phyloP scores from a whole-genome alignment of 345 rosid species.

The Acer yangbiense region DNA sequence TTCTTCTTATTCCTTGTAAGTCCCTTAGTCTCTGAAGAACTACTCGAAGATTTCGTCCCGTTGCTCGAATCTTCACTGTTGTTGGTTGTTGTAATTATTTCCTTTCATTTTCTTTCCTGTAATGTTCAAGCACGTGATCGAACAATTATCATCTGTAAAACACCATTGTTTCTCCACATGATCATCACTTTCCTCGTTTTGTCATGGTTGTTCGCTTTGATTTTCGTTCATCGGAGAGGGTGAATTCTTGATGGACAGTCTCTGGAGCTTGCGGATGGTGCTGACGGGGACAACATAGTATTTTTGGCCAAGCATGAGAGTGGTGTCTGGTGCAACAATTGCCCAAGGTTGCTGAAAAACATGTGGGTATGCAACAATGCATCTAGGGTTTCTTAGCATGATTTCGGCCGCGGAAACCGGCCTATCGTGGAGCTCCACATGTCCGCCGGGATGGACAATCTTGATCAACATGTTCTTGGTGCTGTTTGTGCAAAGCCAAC shows the following conservation, averaged over 20 bases:
- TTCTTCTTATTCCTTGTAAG: constrained; percentile 7
- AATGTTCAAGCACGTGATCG: background rate
- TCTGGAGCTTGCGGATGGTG: constrained; percentile 54
- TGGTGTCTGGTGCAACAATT: constrained; percentile 45
- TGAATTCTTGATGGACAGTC: constrained; percentile 28
- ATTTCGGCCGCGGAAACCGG: constrained; percentile 48
- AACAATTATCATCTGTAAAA: constrained; percentile 27
- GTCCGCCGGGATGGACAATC: constrained; percentile 58
- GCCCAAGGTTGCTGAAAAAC: constrained; percentile 62
- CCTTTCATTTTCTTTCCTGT: constrained; percentile 5
- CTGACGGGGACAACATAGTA: constrained; percentile 50
- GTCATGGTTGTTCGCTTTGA: background rate
- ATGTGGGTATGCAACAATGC: constrained; percentile 43
- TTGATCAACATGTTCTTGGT: constrained; percentile 50
- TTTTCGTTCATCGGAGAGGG: background rate
- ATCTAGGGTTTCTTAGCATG: constrained; percentile 48
- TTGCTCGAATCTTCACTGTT: background rate
- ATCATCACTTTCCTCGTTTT: background rate
- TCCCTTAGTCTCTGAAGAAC: constrained; percentile 25
- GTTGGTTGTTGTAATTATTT: background rate
- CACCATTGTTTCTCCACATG: background rate
- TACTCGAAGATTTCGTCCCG: constrained; percentile 18
- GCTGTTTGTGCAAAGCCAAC: constrained; percentile 45
- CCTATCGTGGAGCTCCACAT: constrained; percentile 56
- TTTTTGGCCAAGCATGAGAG: constrained; percentile 46